Percentiles rank a stretch among this genome's conserved stretches.
Conservation (phyloP, 768 basidiomycete species). For the Leucosporidium scottii region DNA sequence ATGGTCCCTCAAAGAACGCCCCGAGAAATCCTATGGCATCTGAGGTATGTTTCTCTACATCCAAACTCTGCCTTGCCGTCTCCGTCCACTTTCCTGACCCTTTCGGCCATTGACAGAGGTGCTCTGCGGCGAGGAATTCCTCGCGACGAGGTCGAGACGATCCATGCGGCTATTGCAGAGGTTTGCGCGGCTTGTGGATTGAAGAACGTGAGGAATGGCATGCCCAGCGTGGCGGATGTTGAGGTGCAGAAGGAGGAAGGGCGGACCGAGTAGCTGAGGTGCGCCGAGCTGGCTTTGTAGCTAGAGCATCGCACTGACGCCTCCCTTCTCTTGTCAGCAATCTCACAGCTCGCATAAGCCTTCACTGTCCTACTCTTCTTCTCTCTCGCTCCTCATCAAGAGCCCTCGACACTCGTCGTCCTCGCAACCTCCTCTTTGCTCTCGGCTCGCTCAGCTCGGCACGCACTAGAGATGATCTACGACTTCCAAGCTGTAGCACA, state of each 20-base stretch:
- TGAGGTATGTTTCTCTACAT: not conserved
- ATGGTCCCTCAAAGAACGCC: slow-evolving; percentile 19
- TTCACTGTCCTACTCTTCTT: no score
- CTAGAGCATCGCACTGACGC: no score
- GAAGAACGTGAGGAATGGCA: not conserved
- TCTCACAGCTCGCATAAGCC: no score
- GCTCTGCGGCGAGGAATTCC: slow-evolving; percentile 28
- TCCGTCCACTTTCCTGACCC: not conserved
- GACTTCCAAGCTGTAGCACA: no score
- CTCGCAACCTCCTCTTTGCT: no score
- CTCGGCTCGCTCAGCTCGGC: no score
- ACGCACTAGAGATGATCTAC: no score
- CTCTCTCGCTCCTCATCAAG: no score
- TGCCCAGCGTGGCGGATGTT: slow-evolving; percentile 30
- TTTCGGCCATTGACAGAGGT: not conserved
- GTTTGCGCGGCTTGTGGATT: slow-evolving; percentile 14
- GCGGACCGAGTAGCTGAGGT: no score
- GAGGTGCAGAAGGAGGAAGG: slow-evolving; percentile 14
- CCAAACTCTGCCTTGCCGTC: not conserved
- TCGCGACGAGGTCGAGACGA: slow-evolving; percentile 26
- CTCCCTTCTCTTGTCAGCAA: no score
- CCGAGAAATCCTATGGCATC: slow-evolving; percentile 34
- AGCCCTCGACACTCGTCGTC: no score
- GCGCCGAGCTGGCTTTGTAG: no score
- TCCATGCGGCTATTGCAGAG: slow-evolving; percentile 19